phyloP scores from a whole-genome alignment of 2,329 filamentous ascomycete species.

The Ceratocystiopsis sp. region DNA sequence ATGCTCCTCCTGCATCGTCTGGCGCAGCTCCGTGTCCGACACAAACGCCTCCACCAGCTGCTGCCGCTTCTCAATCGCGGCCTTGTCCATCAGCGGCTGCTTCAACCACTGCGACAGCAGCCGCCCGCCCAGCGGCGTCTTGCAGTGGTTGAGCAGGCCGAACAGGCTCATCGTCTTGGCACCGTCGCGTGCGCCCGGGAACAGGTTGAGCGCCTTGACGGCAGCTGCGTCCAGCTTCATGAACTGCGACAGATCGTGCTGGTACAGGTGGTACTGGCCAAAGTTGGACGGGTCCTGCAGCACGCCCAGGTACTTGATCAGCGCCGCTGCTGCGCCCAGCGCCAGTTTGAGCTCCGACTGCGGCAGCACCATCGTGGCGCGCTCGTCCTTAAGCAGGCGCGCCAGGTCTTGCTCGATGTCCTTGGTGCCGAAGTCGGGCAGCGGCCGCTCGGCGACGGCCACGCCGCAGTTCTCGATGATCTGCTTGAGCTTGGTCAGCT shows the following conservation, averaged over 20 bases:
- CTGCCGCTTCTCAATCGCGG: constrained; percentile 74
- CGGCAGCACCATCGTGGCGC: constrained; percentile 57
- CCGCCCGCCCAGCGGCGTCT: constrained; percentile 81
- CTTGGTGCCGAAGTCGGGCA: constrained; percentile 63
- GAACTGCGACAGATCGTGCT: constrained; percentile 89
- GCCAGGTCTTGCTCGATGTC: constrained; percentile 94
- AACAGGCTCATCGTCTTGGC: constrained; percentile 97
- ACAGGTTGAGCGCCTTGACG: constrained; percentile 83
- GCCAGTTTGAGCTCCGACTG: constrained; percentile 88
- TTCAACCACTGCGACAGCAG: constrained; percentile 93
- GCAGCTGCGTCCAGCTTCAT: constrained; percentile 98
- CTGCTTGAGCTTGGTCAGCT: constrained; percentile 69
- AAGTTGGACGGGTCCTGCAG: constrained; percentile 89
- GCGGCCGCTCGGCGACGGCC: constrained; percentile 65
- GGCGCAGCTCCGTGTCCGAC: constrained; percentile 77
- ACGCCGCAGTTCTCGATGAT: constrained; percentile 89
- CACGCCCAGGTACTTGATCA: constrained; percentile 88
- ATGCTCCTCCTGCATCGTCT: constrained; percentile 95
- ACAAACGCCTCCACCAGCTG: constrained; percentile 92
- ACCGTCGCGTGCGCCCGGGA: constrained; percentile 88
- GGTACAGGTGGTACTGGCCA: constrained; percentile 91
- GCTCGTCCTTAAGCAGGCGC: constrained; percentile 73
- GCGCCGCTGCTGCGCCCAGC: constrained; percentile 82
- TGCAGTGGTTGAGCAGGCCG: constrained; percentile 91
- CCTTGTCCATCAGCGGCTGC: constrained; percentile 83